Evolutionary conservation across 495 filamentous ascomycete species (phyloP), one percentile per base, ranked within the genome.

Genomic region (Trichoderma erinaceum): DNA sequence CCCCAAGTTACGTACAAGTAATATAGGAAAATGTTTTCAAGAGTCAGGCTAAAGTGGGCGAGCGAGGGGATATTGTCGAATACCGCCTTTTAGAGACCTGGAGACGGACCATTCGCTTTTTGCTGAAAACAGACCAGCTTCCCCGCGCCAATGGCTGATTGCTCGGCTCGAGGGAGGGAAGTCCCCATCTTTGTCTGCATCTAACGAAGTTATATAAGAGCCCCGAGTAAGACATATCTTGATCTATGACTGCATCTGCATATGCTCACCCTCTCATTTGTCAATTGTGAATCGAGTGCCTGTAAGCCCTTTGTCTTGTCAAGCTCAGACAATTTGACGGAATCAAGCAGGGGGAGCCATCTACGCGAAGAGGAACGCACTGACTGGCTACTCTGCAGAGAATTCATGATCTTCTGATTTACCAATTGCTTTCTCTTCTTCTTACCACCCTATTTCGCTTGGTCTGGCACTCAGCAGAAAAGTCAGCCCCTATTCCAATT

Each of bases 61-160:
- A 25, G 50, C 18, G 50, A 56, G 25, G 56, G 56, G 56, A 29
- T 32, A 61, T 21, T 61, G 16, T 32, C 12, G 25, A 61, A 61
- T 61, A 61, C 56, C 56, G 56, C 56, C 56, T 61, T 61, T 61
- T 29, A 32, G 35, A 61, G 16, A 61, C 56, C 56, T 32, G 56
- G 56, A 12, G n/a, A 58, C 50, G n/a, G 56, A 32, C 56, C 23
- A 61, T 23, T 32, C 56, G 56, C 56, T 32, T 61, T 21, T 18
- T 23, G 44, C 16, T 18, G 11, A 61, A 58, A 58, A 61, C 11
- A 61, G 56, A 61, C 56, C 56, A 61, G 56, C 56, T 61, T 61
- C 56, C 56, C 56, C 56, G 56, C 56, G 56, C 27, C 56, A 61
- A 29, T 61, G 11, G 4, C 16, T 32, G 56, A 18, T 61, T 61